These are phyloP conservation scores for Erysimum cheiri DNA, from an alignment of 441 rosid species.

Conservation along the genomic window DNA sequence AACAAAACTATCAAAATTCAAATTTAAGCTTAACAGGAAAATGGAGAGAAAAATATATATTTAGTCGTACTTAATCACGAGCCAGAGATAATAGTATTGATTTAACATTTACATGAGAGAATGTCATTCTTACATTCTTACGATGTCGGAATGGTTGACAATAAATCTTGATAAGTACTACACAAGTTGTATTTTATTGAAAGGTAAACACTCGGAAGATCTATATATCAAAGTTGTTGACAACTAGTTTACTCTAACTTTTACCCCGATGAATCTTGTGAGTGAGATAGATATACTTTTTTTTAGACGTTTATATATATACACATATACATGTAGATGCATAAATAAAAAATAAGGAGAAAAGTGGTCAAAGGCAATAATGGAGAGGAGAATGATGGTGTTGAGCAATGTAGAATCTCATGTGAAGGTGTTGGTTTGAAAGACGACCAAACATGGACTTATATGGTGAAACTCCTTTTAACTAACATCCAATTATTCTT, in stretches of 20 bases:
- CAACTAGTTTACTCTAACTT: slow-evolving; percentile 26
- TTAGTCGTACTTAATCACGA: background rate
- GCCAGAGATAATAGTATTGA: background rate
- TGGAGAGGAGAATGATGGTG: slow-evolving; percentile 59
- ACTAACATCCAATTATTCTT: slow-evolving; percentile 34
- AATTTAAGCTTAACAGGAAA: background rate
- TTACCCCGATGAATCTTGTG: slow-evolving; percentile 27
- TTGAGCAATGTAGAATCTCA: slow-evolving; percentile 66
- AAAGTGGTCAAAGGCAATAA: slow-evolving; percentile 92
- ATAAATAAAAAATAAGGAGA: slow-evolving; percentile 21
- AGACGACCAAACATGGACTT: slow-evolving; percentile 52
- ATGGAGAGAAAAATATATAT: background rate
- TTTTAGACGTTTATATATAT: no score
- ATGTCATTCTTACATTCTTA: background rate
- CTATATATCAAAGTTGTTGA: slow-evolving; percentile 27
- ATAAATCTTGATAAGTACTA: background rate
- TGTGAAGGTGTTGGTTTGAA: slow-evolving; percentile 66
- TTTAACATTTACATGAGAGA: background rate
- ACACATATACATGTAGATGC: background rate
- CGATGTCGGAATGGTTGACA: background rate
- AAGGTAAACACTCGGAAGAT: background rate
- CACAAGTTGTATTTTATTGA: background rate
- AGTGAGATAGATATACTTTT: slow-evolving; percentile 40
- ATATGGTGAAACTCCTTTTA: slow-evolving; percentile 41
- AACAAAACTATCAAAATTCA: background rate